These are phyloP conservation scores for Plasmodium knowlesi DNA, from an alignment of 169 alveolate species.

Conservation along the genomic window DNA sequence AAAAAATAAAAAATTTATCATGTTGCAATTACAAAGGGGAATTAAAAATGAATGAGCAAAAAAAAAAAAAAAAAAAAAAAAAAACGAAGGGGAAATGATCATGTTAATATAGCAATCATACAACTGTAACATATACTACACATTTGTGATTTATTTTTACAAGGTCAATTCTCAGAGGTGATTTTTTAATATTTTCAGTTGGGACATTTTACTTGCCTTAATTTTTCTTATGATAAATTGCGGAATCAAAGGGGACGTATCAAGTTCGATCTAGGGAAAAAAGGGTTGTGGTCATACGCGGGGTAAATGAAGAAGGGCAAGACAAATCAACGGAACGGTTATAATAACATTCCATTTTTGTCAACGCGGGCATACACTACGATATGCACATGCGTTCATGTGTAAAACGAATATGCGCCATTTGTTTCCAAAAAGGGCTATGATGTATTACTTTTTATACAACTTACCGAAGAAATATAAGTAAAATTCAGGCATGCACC, in stretches of 20 bases:
- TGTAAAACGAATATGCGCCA: not conserved
- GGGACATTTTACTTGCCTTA: constrained; percentile 37
- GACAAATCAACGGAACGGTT: not conserved
- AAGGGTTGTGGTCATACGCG: not conserved
- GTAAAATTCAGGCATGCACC: constrained; percentile 11
- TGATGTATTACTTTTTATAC: not conserved
- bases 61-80: not conserved
- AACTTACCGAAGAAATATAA: constrained; percentile 40
- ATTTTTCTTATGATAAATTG: constrained; percentile 37
- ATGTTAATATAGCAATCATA: not conserved
- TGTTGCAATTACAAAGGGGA: not conserved
- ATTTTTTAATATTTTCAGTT: not conserved
- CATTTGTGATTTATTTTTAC: not conserved
- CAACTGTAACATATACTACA: not conserved
- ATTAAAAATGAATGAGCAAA: not conserved
- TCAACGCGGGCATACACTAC: not conserved
- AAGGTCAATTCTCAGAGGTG: not conserved
- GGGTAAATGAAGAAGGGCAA: not conserved
- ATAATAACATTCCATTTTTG: not conserved
- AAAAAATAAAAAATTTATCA: constrained; percentile 15
- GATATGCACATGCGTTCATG: not conserved
- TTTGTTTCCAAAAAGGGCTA: not conserved
- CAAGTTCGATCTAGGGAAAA: constrained; percentile 19
- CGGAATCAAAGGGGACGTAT: constrained; percentile 45
- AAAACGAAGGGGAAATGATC: not conserved